Percentiles rank a stretch among this genome's conserved stretches.
Evolutionary conservation across 139 green algal genomes (phyloP).

Genomic region (Micractinium conductrix): DNA sequence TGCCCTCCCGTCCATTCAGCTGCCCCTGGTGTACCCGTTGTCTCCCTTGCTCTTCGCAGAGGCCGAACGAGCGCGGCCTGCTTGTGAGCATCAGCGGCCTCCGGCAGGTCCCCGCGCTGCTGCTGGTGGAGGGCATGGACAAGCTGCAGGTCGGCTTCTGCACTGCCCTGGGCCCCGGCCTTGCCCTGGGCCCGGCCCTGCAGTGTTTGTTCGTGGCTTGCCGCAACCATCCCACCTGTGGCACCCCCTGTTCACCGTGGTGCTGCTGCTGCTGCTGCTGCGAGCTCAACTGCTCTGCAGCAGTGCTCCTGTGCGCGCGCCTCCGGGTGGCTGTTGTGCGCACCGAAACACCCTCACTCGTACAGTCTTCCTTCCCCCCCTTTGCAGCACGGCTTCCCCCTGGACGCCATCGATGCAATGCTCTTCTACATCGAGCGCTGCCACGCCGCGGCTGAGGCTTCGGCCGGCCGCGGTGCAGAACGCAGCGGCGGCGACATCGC

Average conservation of each 20-base stretch:
- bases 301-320: neutral
- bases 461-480: too few species aligned
- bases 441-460: neutral
- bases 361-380: neutral
- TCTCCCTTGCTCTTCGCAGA: neutral
- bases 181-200: too few species aligned
- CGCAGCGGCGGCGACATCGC: too few species aligned
- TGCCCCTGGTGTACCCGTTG: neutral
- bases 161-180: neutral
- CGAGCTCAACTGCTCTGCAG: neutral
- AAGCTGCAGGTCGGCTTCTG: neutral
- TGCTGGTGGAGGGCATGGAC: neutral
- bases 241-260: too few species aligned
- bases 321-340: neutral
- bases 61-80: neutral
- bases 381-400: neutral
- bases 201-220: too few species aligned
- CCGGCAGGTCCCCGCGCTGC: neutral
- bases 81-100: neutral
- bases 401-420: neutral
- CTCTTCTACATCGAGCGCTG: constrained; percentile 36
- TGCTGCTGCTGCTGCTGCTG: neutral
- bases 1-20: neutral
- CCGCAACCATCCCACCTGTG: too few species aligned
- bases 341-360: neutral